These are phyloP conservation scores for Epichloe amarillans DNA, from an alignment of 2,329 filamentous ascomycete genomes.

Conservation along the genomic window DNA sequence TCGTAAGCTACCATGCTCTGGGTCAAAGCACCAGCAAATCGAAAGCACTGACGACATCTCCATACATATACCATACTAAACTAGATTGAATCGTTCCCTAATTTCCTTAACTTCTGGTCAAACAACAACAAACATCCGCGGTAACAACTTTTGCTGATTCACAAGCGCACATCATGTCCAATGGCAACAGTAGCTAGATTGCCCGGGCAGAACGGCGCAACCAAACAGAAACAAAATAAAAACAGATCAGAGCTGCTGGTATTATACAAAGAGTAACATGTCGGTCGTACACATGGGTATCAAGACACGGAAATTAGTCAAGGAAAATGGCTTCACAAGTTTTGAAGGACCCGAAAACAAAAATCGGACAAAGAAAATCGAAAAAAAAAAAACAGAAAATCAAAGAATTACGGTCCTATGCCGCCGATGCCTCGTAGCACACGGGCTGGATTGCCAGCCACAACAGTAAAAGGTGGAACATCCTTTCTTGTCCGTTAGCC, in stretches of 20 bases:
- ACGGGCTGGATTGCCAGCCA: conserved; percentile 55
- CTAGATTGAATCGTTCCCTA: too few species aligned
- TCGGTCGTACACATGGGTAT: conserved; percentile 15
- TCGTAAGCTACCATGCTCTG: not conserved
- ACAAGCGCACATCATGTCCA: not conserved
- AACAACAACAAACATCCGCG: not conserved
- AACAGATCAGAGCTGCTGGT: not conserved
- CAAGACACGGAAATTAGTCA: conserved; percentile 13
- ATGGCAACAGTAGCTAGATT: not conserved
- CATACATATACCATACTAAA: too few species aligned
- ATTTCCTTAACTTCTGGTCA: too few species aligned
- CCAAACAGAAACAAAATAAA: not conserved
- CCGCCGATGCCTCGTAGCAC: conserved; percentile 32
- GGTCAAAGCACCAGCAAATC: too few species aligned
- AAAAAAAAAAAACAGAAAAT: not conserved
- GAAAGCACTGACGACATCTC: too few species aligned
- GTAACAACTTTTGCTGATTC: not conserved
- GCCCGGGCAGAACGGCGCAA: not conserved
- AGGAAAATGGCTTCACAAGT: not conserved
- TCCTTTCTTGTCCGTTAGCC: conserved; percentile 27
- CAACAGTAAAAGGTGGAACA: conserved; percentile 55
- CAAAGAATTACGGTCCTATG: conserved; percentile 15
- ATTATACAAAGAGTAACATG: conserved; percentile 10
- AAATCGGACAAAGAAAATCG: too few species aligned
- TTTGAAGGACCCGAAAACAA: not conserved